Evolutionary conservation across 2,329 filamentous ascomycete species (phyloP).

Genomic region (Neophaeococcomyces aloes): DNA sequence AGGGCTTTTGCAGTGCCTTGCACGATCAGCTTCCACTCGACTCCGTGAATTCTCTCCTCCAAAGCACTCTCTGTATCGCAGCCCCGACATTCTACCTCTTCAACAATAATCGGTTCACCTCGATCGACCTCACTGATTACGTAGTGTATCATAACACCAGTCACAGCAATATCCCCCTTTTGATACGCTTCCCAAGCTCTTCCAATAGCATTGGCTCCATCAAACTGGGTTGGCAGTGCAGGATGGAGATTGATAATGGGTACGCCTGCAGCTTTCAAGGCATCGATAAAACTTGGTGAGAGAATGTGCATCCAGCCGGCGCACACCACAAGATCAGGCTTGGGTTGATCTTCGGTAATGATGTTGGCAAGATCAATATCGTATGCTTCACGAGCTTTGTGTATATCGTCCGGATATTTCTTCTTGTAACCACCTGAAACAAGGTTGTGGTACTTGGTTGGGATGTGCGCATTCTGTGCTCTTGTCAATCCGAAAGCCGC

Average conservation of each 20-base stretch:
- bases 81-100: conserved; percentile 55
- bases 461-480: conserved; percentile 51
- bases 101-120: conserved; percentile 60
- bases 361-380: conserved; percentile 63
- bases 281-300: conserved; percentile 56
- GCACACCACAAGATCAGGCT: conserved; percentile 66
- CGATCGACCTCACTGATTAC: conserved; percentile 72
- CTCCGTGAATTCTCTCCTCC: conserved; percentile 60
- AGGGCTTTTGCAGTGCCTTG: conserved; percentile 50
- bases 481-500: conserved; percentile 54
- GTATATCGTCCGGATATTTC: conserved; percentile 46
- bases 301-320: conserved; percentile 85
- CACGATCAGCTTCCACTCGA: conserved; percentile 71
- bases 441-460: conserved; percentile 72
- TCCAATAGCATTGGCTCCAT: conserved; percentile 67
- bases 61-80: conserved; percentile 57
- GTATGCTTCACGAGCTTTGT: conserved; percentile 53
- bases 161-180: conserved; percentile 55
- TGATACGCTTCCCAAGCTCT: conserved; percentile 65
- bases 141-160: conserved; percentile 82
- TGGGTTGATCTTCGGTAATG: conserved; percentile 46
- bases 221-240: conserved; percentile 61
- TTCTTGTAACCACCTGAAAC: conserved; percentile 56
- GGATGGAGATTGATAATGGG: conserved; percentile 77
- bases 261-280: conserved; percentile 51